phyloP scores from a whole-genome alignment of 2,329 filamentous ascomycete species.

The Coleophoma cylindrospora region DNA sequence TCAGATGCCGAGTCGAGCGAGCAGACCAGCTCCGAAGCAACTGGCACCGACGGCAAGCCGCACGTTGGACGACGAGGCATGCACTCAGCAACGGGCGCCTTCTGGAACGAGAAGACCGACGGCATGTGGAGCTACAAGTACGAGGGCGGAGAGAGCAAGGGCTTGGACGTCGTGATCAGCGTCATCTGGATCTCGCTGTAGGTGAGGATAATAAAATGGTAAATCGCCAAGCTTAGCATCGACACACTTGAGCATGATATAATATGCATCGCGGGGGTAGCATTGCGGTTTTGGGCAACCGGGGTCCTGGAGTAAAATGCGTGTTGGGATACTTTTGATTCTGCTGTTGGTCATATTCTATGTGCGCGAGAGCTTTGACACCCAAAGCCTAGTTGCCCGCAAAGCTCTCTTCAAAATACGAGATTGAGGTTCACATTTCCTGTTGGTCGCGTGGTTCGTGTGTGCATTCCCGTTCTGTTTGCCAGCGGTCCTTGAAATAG shows the following conservation, averaged over 20 bases:
- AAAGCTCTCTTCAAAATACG: no score
- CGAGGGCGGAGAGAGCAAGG: constrained; percentile 62
- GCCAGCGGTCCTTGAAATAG: no score
- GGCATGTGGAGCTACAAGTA: constrained; percentile 90
- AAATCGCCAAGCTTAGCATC: neutral
- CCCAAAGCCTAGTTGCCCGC: no score
- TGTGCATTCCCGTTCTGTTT: no score
- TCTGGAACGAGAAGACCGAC: constrained; percentile 88
- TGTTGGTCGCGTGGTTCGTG: no score
- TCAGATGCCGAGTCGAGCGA: constrained; percentile 10
- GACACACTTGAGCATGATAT: neutral
- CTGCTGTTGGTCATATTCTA: neutral
- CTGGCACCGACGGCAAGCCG: constrained; percentile 59
- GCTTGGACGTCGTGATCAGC: constrained; percentile 65
- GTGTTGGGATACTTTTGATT: no score
- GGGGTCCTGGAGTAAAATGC: neutral
- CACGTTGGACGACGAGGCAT: constrained; percentile 82
- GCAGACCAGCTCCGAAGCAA: constrained; percentile 37
- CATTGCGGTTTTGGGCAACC: constrained; percentile 1
- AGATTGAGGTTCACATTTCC: no score
- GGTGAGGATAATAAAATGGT: neutral
- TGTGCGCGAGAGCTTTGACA: no score
- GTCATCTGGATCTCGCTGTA: constrained; percentile 64
- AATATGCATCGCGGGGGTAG: constrained; percentile 7
- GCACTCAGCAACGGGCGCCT: constrained; percentile 81